Percentiles rank a stretch among this genome's conserved stretches.
Conservation (phyloP, 176 grass and related monocot genomes). For the Urochloa ruziziensis region DNA sequence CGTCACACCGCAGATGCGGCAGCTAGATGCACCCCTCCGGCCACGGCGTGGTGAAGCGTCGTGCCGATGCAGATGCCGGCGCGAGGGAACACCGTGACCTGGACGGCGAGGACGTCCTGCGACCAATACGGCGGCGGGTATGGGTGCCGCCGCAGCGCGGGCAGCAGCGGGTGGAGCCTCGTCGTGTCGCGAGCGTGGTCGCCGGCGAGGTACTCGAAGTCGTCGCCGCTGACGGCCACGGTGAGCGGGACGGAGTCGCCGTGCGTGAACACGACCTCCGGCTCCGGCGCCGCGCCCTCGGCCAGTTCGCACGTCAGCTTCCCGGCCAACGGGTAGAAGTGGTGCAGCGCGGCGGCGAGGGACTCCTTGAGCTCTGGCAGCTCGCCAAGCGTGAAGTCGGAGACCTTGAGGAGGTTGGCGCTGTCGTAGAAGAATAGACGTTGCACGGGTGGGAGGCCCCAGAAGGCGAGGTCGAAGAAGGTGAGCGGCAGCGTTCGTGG, state of each 20-base stretch:
- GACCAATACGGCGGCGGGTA: slow-evolving; percentile 24
- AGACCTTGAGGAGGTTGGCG: slow-evolving; percentile 20
- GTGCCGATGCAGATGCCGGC: slow-evolving; percentile 53
- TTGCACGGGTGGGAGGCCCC: slow-evolving; percentile 68
- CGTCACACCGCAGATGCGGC: too few species aligned
- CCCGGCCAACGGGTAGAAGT: slow-evolving; percentile 67
- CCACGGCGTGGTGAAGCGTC: slow-evolving; percentile 73
- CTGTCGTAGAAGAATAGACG: slow-evolving; percentile 70
- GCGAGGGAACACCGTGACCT: slow-evolving; percentile 65
- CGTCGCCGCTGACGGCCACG: slow-evolving; percentile 32
- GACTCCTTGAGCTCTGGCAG: slow-evolving; percentile 46
- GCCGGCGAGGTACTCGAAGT: slow-evolving; percentile 52
- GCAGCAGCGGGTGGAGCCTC: slow-evolving; percentile 48
- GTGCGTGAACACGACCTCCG: slow-evolving; percentile 6
- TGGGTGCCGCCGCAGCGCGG: too few species aligned
- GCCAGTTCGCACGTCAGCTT: slow-evolving; percentile 16
- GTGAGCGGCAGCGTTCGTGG: slow-evolving; percentile 57
- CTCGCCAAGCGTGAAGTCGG: slow-evolving; percentile 29
- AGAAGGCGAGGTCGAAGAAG: slow-evolving; percentile 79
- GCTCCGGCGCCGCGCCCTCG: neutral
- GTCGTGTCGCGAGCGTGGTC: slow-evolving; percentile 33
- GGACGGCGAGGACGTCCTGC: slow-evolving; percentile 46
- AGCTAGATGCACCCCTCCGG: too few species aligned
- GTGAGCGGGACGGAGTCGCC: slow-evolving; percentile 34
- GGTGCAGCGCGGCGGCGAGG: slow-evolving; percentile 55